A percentile compares a stretch with the other conserved stretches of the same genome.
Evolutionary conservation across 352 stramenopile genomes (phyloP).

Genomic region (Phytophthora pluvialis): DNA sequence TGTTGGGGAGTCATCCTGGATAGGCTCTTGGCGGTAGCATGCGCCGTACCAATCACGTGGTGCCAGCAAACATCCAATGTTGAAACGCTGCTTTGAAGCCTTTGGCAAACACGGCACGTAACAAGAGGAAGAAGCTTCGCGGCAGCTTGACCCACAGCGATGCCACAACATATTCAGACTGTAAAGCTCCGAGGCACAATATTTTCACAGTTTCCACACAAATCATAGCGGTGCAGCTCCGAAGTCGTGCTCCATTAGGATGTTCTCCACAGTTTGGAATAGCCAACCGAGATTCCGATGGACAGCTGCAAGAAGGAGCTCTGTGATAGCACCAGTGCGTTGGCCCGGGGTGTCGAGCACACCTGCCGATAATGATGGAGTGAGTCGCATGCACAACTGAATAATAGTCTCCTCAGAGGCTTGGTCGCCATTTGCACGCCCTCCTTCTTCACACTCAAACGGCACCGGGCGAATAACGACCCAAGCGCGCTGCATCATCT

Average conservation of each 20-base stretch:
- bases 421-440: not conserved
- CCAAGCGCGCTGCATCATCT: slow-evolving; percentile 52
- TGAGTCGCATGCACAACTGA: slow-evolving; percentile 61
- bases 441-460: slow-evolving; percentile 7
- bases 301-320: slow-evolving; percentile 53
- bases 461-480: slow-evolving; percentile 42
- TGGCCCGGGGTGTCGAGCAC: slow-evolving; percentile 23
- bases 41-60: not conserved
- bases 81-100: not conserved
- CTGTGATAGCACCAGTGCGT: slow-evolving; percentile 46
- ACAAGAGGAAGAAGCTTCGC: not conserved
- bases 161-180: not conserved
- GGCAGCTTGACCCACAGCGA: too few species aligned
- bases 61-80: not conserved
- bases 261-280: slow-evolving; percentile 63
- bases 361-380: slow-evolving; percentile 38
- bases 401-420: slow-evolving; percentile 44
- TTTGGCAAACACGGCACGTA: too few species aligned
- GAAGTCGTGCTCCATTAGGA: slow-evolving; percentile 52
- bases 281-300: slow-evolving; percentile 54
- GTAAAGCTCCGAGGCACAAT: not conserved
- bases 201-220: not conserved
- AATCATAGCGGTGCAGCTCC: slow-evolving; percentile 2
- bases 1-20: too few species aligned
- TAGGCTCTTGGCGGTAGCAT: too few species aligned